phyloP scores from a whole-genome alignment of 2,329 filamentous ascomycete species.

The Penicillium sp. region DNA sequence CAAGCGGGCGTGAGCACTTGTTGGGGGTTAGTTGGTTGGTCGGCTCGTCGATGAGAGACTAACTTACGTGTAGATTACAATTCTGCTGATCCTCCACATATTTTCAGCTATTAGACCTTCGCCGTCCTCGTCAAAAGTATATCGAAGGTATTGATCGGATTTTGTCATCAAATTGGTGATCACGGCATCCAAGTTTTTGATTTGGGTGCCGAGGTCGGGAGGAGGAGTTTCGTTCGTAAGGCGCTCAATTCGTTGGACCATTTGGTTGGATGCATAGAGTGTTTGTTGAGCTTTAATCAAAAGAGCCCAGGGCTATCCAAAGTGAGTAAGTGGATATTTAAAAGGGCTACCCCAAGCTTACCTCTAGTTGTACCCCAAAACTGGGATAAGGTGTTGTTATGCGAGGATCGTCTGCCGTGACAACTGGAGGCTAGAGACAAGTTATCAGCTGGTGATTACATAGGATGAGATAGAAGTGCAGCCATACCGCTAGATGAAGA shows the following conservation, averaged over 20 bases:
- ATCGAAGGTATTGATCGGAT: constrained; percentile 24
- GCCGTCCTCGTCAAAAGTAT: constrained; percentile 20
- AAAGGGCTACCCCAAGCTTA: constrained; percentile 8
- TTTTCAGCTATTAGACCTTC: constrained; percentile 26
- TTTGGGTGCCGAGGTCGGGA: constrained; percentile 14
- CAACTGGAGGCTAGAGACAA: constrained; percentile 28
- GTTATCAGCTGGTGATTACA: neutral
- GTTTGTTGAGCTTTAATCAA: constrained; percentile 30
- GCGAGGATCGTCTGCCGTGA: constrained; percentile 28
- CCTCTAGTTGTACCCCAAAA: constrained; percentile 28
- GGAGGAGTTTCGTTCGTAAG: constrained; percentile 8
- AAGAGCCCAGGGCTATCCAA: constrained; percentile 30
- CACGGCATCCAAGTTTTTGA: constrained; percentile 24
- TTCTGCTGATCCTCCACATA: constrained; percentile 28
- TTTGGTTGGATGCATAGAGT: constrained; percentile 22
- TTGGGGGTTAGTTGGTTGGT: neutral
- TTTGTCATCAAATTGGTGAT: constrained; percentile 21
- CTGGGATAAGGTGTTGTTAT: constrained; percentile 35
- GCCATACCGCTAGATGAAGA: constrained; percentile 25
- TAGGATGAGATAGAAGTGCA: too few species aligned
- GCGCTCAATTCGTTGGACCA: constrained; percentile 26
- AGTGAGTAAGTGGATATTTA: too few species aligned
- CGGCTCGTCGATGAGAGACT: neutral
- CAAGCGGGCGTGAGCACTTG: constrained; percentile 30
- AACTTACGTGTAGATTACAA: constrained; percentile 30